Conservation (phyloP, 352 stramenopile genomes). For the Peronospora tabacina region DNA sequence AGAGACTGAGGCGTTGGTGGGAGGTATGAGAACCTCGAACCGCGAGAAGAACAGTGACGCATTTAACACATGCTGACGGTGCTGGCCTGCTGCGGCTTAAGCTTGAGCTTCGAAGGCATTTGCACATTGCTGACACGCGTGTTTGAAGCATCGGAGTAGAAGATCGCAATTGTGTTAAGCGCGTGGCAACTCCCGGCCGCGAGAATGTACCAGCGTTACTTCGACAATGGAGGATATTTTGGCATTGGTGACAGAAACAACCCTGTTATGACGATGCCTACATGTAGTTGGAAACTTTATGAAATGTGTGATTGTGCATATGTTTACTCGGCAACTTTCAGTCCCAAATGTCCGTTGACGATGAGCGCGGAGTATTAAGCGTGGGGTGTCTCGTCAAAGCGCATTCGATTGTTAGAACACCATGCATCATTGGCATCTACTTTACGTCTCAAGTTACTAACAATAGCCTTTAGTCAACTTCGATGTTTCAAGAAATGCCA, state of each 20-base stretch:
- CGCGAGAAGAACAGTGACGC: slow-evolving; percentile 56
- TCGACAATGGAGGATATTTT: slow-evolving; percentile 50
- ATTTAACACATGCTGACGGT: slow-evolving; percentile 72
- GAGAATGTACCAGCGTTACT: slow-evolving; percentile 59
- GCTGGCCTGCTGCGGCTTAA: slow-evolving; percentile 54
- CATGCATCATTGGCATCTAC: slow-evolving; percentile 37
- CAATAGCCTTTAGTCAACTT: too few species aligned
- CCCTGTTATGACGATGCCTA: slow-evolving; percentile 16
- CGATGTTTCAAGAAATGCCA: too few species aligned
- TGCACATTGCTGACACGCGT: too few species aligned
- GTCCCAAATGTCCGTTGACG: slow-evolving; percentile 51
- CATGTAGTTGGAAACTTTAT: not conserved
- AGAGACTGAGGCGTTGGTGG: slow-evolving; percentile 45
- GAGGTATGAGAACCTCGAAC: too few species aligned
- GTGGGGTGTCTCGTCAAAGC: slow-evolving; percentile 47
- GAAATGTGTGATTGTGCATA: not conserved
- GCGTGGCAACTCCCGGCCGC: slow-evolving; percentile 47
- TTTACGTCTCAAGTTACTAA: too few species aligned
- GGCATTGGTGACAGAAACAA: slow-evolving; percentile 51
- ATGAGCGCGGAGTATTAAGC: slow-evolving; percentile 58
- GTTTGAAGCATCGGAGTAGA: slow-evolving; percentile 61
- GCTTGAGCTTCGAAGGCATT: too few species aligned
- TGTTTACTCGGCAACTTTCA: slow-evolving; percentile 15
- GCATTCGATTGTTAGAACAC: slow-evolving; percentile 41
- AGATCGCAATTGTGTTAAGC: slow-evolving; percentile 42